Evolutionary conservation across 768 basidiomycete species (phyloP).

Genomic region (Sutorius australiensis): DNA sequence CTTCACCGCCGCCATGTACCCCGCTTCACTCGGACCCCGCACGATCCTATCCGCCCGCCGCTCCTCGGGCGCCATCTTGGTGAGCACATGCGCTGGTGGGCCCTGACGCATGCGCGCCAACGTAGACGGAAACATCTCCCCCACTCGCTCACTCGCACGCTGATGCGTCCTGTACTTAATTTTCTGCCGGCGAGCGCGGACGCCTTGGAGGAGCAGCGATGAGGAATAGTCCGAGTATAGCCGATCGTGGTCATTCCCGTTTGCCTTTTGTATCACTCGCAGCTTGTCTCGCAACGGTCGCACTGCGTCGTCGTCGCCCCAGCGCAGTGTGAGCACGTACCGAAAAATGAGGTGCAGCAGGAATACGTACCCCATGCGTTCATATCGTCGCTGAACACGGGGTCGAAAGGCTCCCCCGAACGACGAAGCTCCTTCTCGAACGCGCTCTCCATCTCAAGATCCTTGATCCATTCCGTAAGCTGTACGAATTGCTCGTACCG

Average conservation of each 20-base stretch:
- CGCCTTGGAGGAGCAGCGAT: slow-evolving; percentile 45
- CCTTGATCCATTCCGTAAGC: slow-evolving; percentile 33
- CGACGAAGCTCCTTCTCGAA: slow-evolving; percentile 36
- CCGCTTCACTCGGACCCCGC: slow-evolving; percentile 56
- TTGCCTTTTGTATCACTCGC: slow-evolving; percentile 30
- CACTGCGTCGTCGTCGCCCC: slow-evolving; percentile 25
- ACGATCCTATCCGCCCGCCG: slow-evolving; percentile 48
- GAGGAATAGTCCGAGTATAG: slow-evolving; percentile 41
- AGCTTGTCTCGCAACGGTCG: slow-evolving; percentile 34
- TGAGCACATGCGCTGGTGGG: slow-evolving; percentile 61
- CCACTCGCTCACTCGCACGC: slow-evolving; percentile 55
- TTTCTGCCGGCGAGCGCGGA: slow-evolving; percentile 56
- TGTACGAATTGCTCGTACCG: slow-evolving; percentile 38
- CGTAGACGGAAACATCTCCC: slow-evolving; percentile 53
- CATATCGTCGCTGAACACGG: slow-evolving; percentile 27
- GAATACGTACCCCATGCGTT: slow-evolving; percentile 22
- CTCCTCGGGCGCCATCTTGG: slow-evolving; percentile 46
- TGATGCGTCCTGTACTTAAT: slow-evolving; percentile 64
- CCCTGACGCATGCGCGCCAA: slow-evolving; percentile 46
- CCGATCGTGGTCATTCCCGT: slow-evolving; percentile 42
- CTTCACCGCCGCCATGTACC: slow-evolving; percentile 70
- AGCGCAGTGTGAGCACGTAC: slow-evolving; percentile 1
- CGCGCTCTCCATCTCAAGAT: slow-evolving; percentile 34
- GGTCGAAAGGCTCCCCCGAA: slow-evolving; percentile 13
- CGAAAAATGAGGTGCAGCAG: background rate